Base-by-base conservation (phyloP, 441 rosid genomes). In the Manihot esculenta region DNA sequence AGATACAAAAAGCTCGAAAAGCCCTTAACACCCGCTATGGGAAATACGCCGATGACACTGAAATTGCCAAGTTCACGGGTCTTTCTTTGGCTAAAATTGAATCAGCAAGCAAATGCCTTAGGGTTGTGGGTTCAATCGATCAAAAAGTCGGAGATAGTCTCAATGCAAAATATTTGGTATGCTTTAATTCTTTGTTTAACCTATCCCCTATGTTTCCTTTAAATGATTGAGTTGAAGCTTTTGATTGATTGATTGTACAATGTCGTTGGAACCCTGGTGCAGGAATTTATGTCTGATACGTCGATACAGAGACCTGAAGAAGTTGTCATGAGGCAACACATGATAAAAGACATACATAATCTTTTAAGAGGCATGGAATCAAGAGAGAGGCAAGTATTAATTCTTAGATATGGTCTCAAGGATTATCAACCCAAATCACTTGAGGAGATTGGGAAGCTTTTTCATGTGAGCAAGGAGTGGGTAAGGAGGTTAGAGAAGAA, bases 391-490 rank as follows among this genome's bases (percentile, higher is more conserved):
- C 83, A 82, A 79, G 92, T 93, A 68, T 68, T 90, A 80, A 38
- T 83, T 35, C 72, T 89, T 56, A 84, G 97, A 68, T 84, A 83
- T 7, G 94, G 96, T 56, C 77, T 93, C 55, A 57, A 57, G 61
- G 88, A 79, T 74, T 73, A 82, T 42, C 87, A 70, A 68, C 88
- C 91, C 0, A 84, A 74, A 84, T 88, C 98, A 3, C 88, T 93
- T 0, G 95, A 85, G 79, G 94, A 90, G 85, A 89, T 86, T 49
- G 97, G 97, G 51, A 85, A 76, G 83, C 69, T 74, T 23, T 83
- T 89, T 69, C 74, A 64, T 5, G 94, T 91, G 44, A 93, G 95
- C 86, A 93, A 93, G 80, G 95, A 93, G 78, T 89, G 97, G 95
- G 87, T 90, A 61, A 78, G 98, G 78, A 84, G 77, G 78, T 80